phyloP scores from a whole-genome alignment of 495 filamentous ascomycete genomes.

The Parathielavia hyrcaniae region DNA sequence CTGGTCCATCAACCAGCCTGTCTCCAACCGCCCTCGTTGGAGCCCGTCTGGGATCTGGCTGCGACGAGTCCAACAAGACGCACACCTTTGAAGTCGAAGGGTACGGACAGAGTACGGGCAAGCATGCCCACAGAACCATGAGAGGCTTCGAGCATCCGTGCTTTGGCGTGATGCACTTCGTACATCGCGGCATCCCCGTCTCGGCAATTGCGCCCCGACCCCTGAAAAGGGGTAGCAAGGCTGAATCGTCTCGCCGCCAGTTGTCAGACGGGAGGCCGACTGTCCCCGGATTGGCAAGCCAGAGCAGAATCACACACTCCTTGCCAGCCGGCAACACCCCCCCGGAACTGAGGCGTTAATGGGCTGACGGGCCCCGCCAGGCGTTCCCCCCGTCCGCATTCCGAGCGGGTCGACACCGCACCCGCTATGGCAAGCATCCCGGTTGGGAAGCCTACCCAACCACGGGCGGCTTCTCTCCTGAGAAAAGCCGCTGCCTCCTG shows the following conservation, averaged over 20 bases:
- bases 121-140: too few relatives aligned
- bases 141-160: too few relatives aligned
- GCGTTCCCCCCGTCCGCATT: background rate
- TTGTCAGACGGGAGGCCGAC: background rate
- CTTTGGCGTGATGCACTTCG: too few relatives aligned
- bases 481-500: background rate
- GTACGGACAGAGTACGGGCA: too few relatives aligned
- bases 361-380: constrained; percentile 7
- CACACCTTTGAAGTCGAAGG: too few relatives aligned
- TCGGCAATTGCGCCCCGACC: too few relatives aligned
- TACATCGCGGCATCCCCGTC: background rate
- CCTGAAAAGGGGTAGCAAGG: too few relatives aligned
- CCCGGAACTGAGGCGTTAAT: background rate
- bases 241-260: background rate
- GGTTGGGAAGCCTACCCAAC: background rate
- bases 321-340: background rate
- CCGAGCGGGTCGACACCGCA: constrained; percentile 6
- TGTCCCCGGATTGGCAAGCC: background rate
- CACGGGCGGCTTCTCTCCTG: background rate
- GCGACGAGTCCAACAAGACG: too few relatives aligned
- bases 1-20: background rate
- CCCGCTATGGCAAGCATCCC: background rate
- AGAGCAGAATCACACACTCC: background rate
- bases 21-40: background rate
- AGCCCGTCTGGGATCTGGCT: background rate